Conservation (phyloP, 306 rosid genomes). For the Vigna trinervia region DNA sequence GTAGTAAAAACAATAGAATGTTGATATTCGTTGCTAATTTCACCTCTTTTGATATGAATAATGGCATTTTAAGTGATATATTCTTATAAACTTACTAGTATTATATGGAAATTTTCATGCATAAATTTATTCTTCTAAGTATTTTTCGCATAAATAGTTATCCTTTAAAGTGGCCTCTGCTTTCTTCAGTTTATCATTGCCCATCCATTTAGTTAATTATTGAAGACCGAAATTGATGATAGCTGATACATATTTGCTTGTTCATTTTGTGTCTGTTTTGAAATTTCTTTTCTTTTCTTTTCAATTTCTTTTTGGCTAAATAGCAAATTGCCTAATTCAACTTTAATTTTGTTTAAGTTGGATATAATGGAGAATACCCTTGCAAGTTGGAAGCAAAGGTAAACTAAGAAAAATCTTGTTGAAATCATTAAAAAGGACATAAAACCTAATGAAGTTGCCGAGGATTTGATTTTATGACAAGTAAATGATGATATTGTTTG, state of each 20-base stretch:
- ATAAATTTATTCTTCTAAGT: not conserved
- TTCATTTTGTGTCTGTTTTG: constrained; percentile 16
- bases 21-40: constrained; percentile 8
- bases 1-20: constrained; percentile 46
- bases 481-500: not conserved
- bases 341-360: not conserved
- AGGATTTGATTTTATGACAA: not conserved
- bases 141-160: not conserved
- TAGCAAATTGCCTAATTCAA: not conserved
- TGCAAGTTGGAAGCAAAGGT: not conserved
- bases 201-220: constrained; percentile 8
- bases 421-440: not conserved
- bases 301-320: not conserved
- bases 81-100: constrained; percentile 19
- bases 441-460: not conserved
- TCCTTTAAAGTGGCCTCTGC: not conserved
- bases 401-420: not conserved
- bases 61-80: constrained; percentile 28
- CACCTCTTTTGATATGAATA: not conserved
- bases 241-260: not conserved
- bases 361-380: not conserved
- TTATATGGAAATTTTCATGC: not conserved
- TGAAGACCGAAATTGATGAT: constrained; percentile 2
- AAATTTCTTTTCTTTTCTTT: not conserved
- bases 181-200: not conserved